These are phyloP conservation scores for Colletotrichum destructivum DNA, from an alignment of 2,329 filamentous ascomycete species.

Conservation along the genomic window DNA sequence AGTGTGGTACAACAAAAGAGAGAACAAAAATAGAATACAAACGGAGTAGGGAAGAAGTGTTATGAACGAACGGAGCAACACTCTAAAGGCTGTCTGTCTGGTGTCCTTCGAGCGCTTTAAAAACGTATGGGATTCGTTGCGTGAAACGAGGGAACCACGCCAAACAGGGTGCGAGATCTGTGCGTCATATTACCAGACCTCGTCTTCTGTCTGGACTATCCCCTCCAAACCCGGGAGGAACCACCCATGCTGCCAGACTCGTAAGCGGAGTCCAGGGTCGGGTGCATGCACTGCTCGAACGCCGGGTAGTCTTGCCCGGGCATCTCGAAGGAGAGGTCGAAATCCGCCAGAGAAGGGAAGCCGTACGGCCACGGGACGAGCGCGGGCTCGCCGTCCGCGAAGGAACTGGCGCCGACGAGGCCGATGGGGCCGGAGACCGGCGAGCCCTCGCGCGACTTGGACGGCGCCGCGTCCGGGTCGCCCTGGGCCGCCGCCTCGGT, in stretches of 20 bases:
- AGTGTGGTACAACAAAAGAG: too few relatives aligned
- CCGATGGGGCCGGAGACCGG: background rate
- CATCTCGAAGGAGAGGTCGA: background rate
- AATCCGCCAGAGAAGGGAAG: background rate
- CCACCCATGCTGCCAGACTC: background rate
- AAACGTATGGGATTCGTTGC: too few relatives aligned
- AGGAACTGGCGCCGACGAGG: too few relatives aligned
- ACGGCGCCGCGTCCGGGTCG: constrained; percentile 7
- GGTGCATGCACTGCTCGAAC: background rate
- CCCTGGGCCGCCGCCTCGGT: constrained; percentile 7
- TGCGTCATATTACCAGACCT: background rate
- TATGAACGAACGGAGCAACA: too few relatives aligned
- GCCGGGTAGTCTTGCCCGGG: background rate
- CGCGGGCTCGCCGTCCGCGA: background rate
- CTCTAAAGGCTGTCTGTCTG: too few relatives aligned
- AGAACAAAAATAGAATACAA: too few relatives aligned
- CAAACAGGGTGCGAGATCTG: background rate
- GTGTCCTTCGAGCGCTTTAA: too few relatives aligned
- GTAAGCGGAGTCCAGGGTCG: background rate
- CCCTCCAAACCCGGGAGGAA: background rate
- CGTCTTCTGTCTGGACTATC: background rate
- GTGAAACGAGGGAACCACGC: background rate
- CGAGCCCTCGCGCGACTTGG: background rate
- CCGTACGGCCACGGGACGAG: background rate
- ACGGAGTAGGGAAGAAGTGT: too few relatives aligned